Conservation (phyloP, 345 rosid species). For the Litchi chinensis region DNA sequence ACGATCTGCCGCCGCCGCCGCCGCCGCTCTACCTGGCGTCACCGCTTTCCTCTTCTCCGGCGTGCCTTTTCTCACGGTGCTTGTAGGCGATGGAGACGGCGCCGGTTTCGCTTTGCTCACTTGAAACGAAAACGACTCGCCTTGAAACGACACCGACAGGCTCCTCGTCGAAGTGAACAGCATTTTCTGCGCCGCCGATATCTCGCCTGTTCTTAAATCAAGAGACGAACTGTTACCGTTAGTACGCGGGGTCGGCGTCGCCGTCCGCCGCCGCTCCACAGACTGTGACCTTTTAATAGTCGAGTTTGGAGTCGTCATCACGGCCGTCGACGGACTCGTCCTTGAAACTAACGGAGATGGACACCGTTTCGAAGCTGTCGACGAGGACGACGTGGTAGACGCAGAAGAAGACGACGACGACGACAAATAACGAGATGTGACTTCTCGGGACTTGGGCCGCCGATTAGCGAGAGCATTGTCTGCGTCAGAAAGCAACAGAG, state of each 20-base stretch:
- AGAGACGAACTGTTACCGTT: conserved; percentile 25
- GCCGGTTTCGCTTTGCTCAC: conserved; percentile 70
- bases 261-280: conserved; percentile 65
- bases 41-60: conserved; percentile 69
- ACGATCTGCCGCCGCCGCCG: conserved; percentile 38
- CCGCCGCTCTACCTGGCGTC: conserved; percentile 37
- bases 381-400: conserved; percentile 28
- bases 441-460: conserved; percentile 68
- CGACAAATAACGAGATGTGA: conserved; percentile 74
- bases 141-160: conserved; percentile 81
- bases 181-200: conserved; percentile 65
- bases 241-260: conserved; percentile 55
- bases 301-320: conserved; percentile 40
- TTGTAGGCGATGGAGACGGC: conserved; percentile 44
- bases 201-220: conserved; percentile 49
- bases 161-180: conserved; percentile 72
- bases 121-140: conserved; percentile 70
- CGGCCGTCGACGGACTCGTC: conserved; percentile 31
- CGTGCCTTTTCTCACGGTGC: conserved; percentile 56
- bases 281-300: conserved; percentile 63
- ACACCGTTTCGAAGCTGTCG: conserved; percentile 50
- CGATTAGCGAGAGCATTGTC: conserved; percentile 64
- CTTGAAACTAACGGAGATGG: conserved; percentile 64
- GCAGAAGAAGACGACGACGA: conserved; percentile 47
- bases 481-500: conserved; percentile 66